These are phyloP conservation scores for Venustampulla echinocandica DNA, from an alignment of 495 filamentous ascomycete species.

Conservation along the genomic window DNA sequence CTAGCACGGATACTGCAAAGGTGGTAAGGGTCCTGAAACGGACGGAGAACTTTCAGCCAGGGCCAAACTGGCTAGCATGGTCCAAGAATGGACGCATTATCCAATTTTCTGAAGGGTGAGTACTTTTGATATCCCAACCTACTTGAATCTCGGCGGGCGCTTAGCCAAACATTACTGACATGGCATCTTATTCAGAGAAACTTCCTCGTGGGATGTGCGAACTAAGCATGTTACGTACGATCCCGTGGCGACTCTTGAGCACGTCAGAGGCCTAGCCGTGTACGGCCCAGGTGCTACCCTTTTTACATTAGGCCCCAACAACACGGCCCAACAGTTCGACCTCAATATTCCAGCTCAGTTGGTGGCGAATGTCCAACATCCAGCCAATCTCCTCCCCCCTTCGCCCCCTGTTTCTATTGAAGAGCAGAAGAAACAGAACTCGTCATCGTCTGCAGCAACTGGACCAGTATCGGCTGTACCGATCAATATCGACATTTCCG, in stretches of 20 bases:
- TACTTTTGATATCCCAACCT: constrained; percentile 15
- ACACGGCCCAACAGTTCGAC: constrained; percentile 91
- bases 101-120: constrained; percentile 87
- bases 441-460: constrained; percentile 31
- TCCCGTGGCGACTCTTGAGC: constrained; percentile 73
- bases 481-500: constrained; percentile 47
- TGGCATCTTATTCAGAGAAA: constrained; percentile 58
- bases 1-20: constrained; percentile 63
- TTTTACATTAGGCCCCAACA: constrained; percentile 82
- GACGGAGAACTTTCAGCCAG: constrained; percentile 60
- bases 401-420: constrained; percentile 71
- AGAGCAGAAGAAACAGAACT: constrained; percentile 41
- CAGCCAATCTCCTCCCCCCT: constrained; percentile 63
- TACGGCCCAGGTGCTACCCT: constrained; percentile 86
- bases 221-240: constrained; percentile 92
- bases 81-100: constrained; percentile 95
- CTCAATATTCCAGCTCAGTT: constrained; percentile 67
- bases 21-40: constrained; percentile 82
- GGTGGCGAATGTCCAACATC: constrained; percentile 77
- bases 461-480: constrained; percentile 37
- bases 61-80: constrained; percentile 95
- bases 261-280: constrained; percentile 71
- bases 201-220: constrained; percentile 89
- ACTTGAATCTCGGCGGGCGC: constrained; percentile 29
- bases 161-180: constrained; percentile 26